A percentile compares a stretch with the other conserved stretches of the same genome.
Conservation (phyloP, 306 rosid genomes). For the Castanea crenata region DNA sequence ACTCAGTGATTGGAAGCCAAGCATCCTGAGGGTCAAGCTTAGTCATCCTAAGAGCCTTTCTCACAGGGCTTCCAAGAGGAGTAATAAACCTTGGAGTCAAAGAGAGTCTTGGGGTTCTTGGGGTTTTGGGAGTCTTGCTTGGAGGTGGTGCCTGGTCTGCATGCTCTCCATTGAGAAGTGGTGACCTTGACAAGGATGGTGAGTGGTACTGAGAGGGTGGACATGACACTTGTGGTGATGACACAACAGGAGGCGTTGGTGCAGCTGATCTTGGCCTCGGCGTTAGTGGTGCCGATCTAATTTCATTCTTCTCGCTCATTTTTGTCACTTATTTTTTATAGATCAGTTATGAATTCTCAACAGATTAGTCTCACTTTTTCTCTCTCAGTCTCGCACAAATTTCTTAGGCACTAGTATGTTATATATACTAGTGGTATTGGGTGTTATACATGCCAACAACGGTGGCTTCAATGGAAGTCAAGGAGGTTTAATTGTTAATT, state of each 20-base stretch:
- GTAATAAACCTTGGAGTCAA: conserved; percentile 48
- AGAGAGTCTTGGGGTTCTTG: conserved; percentile 38
- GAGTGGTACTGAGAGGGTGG: conserved; percentile 69
- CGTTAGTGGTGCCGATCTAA: conserved; percentile 66
- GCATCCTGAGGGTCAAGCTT: conserved; percentile 64
- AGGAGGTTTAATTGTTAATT: too few relatives aligned
- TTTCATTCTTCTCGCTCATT: conserved; percentile 52
- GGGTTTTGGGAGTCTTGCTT: conserved; percentile 51
- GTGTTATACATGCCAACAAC: neutral
- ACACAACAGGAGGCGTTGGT: conserved; percentile 26
- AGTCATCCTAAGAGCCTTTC: conserved; percentile 40
- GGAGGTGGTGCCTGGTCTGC: conserved; percentile 20
- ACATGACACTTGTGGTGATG: conserved; percentile 49
- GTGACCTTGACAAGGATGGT: conserved; percentile 50
- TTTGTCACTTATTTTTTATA: neutral
- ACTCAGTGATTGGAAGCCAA: conserved; percentile 72
- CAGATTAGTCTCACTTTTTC: too few relatives aligned
- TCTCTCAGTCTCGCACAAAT: too few relatives aligned
- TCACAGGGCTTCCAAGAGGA: conserved; percentile 46
- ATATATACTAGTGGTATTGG: neutral
- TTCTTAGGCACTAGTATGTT: too few relatives aligned
- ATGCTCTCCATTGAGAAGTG: conserved; percentile 35
- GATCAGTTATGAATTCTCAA: too few relatives aligned
- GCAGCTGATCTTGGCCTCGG: conserved; percentile 37
- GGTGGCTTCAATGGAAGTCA: too few relatives aligned